A percentile compares a stretch with the other conserved stretches of the same genome.
Evolutionary conservation across 129 eudicot species (phyloP).

Genomic region (Tagetes patula): DNA sequence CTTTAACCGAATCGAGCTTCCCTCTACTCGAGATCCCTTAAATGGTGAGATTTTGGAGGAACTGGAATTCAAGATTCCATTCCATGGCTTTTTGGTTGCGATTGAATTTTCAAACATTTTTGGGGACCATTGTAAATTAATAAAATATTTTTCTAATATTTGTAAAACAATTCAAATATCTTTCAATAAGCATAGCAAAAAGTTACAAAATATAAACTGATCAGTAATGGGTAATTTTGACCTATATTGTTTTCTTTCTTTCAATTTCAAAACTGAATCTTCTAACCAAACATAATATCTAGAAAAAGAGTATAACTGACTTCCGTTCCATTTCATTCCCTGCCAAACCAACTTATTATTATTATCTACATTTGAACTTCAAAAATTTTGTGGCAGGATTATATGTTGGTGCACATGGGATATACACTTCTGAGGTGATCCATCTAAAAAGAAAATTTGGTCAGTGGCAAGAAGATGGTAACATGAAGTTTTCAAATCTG

Average conservation of each 20-base stretch:
- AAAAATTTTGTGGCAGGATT: slow-evolving; percentile 48
- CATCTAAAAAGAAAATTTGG: slow-evolving; percentile 86
- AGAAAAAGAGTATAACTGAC: neutral
- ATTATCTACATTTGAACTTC: neutral
- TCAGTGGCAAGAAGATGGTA: slow-evolving; percentile 80
- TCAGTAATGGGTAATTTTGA: neutral
- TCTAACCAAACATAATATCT: neutral
- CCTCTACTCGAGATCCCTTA: slow-evolving; percentile 68
- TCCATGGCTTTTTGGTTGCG: slow-evolving; percentile 11
- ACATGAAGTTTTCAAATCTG: slow-evolving; percentile 43
- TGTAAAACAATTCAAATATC: neutral
- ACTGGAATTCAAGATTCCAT: slow-evolving; percentile 14
- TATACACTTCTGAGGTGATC: slow-evolving; percentile 76
- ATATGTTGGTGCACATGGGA: slow-evolving; percentile 87
- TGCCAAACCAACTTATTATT: neutral
- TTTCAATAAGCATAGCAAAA: neutral
- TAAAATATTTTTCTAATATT: neutral
- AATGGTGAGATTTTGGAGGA: slow-evolving; percentile 47
- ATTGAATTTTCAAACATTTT: neutral
- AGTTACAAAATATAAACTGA: neutral
- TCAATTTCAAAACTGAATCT: neutral
- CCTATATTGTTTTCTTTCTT: neutral
- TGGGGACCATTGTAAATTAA: slow-evolving; percentile 13
- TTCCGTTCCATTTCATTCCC: neutral
- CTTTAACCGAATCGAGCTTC: slow-evolving; percentile 74